Base-by-base conservation (phyloP, 768 basidiomycete species). In the Tricholoma matsutake region DNA sequence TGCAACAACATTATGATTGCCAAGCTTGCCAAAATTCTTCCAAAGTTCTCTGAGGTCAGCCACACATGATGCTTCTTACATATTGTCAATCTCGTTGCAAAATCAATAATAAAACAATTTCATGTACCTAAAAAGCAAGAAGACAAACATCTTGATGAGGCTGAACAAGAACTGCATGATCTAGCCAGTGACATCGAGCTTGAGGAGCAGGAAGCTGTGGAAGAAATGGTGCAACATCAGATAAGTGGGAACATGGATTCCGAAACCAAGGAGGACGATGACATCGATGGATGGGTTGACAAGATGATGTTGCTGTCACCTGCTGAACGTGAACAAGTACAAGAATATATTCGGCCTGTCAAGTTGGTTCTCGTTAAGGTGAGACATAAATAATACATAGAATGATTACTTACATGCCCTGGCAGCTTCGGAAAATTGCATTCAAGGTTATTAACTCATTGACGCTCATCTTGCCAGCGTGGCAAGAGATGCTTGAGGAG, bases 401-500 rank as follows among this genome's bases (percentile, higher is more conserved):
- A 25, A 25, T 1, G 14, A 13, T 9, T 28, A 25, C 32, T 49
- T 56, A 43, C 54, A 2, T 51, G 14, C 32, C n/a, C 37, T 37
- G 54, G 9, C 56, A 72, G 71, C 61, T 72, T 18, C 59, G 62
- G 5, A 67, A 67, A 22, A 14, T 62, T 20, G 59, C 68, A 0
- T 69, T 61, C 54, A 60, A 65, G 20, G 65, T 71, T 45, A 65
- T 66, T 22, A 66, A 69, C 53, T 72, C 65, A 7, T 60, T 65
- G 0, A 70, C 64, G 0, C 52, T 68, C 11, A 29, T 66, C 52
- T 41, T 66, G 2, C 68, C 65, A 4, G 6, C 56, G 39, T 72
- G 69, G 71, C 60, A 52, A 22, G 8, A 29, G 0, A 59, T 55
- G 2, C 49, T 74, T 0, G n/a, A 60, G 4, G 61, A 64, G 9